These are phyloP conservation scores for Parascedosporium putredinis DNA, from an alignment of 2,329 filamentous ascomycete genomes.

Conservation along the genomic window DNA sequence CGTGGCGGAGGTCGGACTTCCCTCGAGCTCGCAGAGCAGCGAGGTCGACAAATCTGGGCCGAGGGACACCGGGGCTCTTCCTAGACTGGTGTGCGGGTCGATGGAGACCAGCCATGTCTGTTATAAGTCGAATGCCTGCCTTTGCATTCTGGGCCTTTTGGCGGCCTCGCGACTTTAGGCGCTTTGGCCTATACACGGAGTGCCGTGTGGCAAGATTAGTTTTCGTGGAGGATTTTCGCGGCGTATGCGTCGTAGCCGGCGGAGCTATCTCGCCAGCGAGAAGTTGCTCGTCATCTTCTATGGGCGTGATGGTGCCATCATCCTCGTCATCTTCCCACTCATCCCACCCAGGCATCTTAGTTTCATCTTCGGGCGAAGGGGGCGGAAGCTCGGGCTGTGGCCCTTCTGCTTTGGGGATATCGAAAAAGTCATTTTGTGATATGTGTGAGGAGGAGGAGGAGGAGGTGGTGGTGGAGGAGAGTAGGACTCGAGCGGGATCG, in stretches of 20 bases:
- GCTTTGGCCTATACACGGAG: constrained; percentile 29
- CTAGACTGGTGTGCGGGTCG: constrained; percentile 13
- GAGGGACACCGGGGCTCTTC: constrained; percentile 15
- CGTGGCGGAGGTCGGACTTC: constrained; percentile 40
- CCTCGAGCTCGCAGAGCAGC: constrained; percentile 50
- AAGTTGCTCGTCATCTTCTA: constrained; percentile 25
- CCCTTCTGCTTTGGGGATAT: neutral
- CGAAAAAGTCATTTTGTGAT: constrained; percentile 6
- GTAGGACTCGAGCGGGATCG: neutral
- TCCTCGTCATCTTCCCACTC: constrained; percentile 40
- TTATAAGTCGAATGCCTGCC: constrained; percentile 58
- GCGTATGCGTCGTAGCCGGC: constrained; percentile 8
- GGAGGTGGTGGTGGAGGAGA: no score
- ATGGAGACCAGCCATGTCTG: constrained; percentile 50
- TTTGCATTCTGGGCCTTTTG: constrained; percentile 51
- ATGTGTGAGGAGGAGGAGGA: neutral
- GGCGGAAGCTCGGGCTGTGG: neutral
- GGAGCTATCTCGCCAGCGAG: constrained; percentile 13
- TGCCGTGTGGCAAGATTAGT: constrained; percentile 17
- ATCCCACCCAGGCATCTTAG: constrained; percentile 32
- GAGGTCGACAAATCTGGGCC: constrained; percentile 45
- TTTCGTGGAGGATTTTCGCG: neutral
- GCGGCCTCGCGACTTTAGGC: constrained; percentile 47
- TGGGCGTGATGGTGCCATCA: constrained; percentile 20
- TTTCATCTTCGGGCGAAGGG: neutral